Evolutionary conservation across 768 basidiomycete species (phyloP).

Genomic region (Termitomyces sp.): DNA sequence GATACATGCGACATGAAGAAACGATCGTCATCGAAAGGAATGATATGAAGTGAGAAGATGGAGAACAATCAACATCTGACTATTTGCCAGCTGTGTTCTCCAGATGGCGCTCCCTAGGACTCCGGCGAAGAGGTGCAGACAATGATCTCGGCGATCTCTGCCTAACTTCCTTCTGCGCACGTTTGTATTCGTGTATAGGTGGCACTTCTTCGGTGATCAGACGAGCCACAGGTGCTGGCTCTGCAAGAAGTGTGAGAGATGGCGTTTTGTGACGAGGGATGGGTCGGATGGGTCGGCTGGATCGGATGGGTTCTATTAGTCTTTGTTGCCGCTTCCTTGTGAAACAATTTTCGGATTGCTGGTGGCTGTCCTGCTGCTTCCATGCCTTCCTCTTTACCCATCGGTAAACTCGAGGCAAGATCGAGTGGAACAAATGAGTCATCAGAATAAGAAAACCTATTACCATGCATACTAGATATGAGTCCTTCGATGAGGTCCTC

Average conservation of each 20-base stretch:
- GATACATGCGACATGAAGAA: neutral
- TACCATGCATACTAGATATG: conserved; percentile 1
- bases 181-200: neutral
- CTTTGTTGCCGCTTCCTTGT: too few relatives aligned
- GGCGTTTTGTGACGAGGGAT: neutral
- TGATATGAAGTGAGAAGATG: neutral
- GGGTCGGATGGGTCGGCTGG: too few relatives aligned
- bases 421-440: neutral
- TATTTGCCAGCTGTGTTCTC: neutral
- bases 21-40: neutral
- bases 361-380: neutral
- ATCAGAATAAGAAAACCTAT: neutral
- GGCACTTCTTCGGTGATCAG: neutral
- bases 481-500: conserved; percentile 1
- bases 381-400: neutral
- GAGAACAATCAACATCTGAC: too few relatives aligned
- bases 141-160: neutral
- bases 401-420: neutral
- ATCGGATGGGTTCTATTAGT: too few relatives aligned
- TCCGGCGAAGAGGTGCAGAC: neutral
- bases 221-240: neutral
- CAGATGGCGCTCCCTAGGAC: neutral
- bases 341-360: neutral
- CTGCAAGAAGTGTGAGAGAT: neutral
- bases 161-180: neutral